Evolutionary conservation across 345 rosid genomes (phyloP).

Genomic region (Cochlearia excelsa): DNA sequence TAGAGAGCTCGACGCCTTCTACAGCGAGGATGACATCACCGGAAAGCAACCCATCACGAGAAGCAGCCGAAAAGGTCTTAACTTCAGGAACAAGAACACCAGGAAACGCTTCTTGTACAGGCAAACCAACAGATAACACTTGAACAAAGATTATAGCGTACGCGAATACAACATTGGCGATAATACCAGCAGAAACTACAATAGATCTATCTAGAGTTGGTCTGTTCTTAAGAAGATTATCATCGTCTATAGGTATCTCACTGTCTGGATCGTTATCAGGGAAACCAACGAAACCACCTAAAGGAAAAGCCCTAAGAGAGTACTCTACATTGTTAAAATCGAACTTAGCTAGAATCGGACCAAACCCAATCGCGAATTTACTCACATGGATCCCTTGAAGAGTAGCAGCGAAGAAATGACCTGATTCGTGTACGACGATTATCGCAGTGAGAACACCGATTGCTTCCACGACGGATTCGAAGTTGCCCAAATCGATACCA

Average conservation of each 20-base stretch:
- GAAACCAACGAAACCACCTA: conserved; percentile 94
- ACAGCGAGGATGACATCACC: conserved; percentile 77
- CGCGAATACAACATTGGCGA: conserved; percentile 85
- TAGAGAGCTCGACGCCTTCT: conserved; percentile 53
- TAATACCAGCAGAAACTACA: conserved; percentile 87
- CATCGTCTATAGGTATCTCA: conserved; percentile 75
- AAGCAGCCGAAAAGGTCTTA: conserved; percentile 80
- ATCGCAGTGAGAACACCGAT: conserved; percentile 80
- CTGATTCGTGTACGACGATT: conserved; percentile 80
- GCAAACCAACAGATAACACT: conserved; percentile 84
- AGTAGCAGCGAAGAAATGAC: conserved; percentile 88
- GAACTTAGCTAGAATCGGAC: conserved; percentile 88
- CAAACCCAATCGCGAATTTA: conserved; percentile 94
- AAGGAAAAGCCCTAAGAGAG: conserved; percentile 81
- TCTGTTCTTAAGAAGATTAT: conserved; percentile 80
- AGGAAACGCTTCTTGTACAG: conserved; percentile 87
- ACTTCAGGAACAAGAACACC: conserved; percentile 92
- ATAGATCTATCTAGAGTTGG: conserved; percentile 75
- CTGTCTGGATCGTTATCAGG: conserved; percentile 97
- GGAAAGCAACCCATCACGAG: conserved; percentile 80
- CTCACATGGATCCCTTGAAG: conserved; percentile 98
- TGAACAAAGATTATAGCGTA: conserved; percentile 70
- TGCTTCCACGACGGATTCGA: conserved; percentile 76
- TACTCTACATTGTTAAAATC: conserved; percentile 81
- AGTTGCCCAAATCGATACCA: conserved; percentile 65